Evolutionary conservation across 164 flowering plant genomes (phyloP).

Genomic region (Annona cherimola): DNA sequence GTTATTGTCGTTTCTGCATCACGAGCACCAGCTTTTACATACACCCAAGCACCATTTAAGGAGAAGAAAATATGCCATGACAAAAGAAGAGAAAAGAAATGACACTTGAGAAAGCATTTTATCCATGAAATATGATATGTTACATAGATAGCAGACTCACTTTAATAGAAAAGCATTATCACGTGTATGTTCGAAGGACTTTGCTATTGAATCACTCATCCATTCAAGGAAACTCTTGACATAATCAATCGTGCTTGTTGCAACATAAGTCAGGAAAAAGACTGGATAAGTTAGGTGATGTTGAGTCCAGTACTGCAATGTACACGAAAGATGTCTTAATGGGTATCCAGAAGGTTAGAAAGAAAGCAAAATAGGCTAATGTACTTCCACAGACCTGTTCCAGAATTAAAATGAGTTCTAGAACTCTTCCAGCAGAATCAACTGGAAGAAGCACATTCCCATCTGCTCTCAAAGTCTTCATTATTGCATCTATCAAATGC

Average conservation of each 20-base stretch:
- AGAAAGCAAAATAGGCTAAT: neutral
- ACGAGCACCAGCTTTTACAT: too few relatives aligned
- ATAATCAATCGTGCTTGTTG: slow-evolving; percentile 88
- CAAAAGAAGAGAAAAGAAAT: neutral
- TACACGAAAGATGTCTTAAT: slow-evolving; percentile 7
- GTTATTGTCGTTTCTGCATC: too few relatives aligned
- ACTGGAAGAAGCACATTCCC: slow-evolving; percentile 92
- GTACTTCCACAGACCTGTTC: slow-evolving; percentile 58
- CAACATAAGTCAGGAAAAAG: slow-evolving; percentile 78
- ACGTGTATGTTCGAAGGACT: slow-evolving; percentile 92
- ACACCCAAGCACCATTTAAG: too few relatives aligned
- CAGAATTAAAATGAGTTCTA: slow-evolving; percentile 77
- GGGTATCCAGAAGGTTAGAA: neutral
- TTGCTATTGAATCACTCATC: slow-evolving; percentile 97
- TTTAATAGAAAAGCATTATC: slow-evolving; percentile 89
- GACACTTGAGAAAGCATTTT: neutral
- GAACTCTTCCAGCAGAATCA: slow-evolving; percentile 87
- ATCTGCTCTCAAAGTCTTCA: slow-evolving; percentile 60
- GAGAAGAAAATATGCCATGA: neutral
- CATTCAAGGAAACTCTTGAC: slow-evolving; percentile 96
- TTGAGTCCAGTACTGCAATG: slow-evolving; percentile 72
- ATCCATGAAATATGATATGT: neutral
- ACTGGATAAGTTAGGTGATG: slow-evolving; percentile 70
- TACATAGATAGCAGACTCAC: slow-evolving; percentile 36
- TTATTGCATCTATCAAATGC: slow-evolving; percentile 41